Evolutionary conservation across 2,329 filamentous ascomycete genomes (phyloP), one percentile per base, ranked within the genome.

Genomic region (Scedosporium apiospermum): DNA sequence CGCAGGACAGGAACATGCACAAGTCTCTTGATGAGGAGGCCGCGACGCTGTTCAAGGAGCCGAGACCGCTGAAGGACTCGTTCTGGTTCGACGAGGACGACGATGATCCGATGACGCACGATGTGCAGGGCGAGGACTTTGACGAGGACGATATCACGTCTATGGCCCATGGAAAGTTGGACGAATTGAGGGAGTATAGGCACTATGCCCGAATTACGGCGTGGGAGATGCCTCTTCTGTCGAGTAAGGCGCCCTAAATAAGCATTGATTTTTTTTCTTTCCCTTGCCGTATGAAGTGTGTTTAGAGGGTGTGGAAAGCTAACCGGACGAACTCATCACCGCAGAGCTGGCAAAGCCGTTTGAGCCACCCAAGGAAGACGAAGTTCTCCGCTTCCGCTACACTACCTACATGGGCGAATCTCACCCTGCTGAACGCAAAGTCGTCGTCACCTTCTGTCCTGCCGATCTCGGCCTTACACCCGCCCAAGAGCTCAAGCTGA

Each of bases 321-420:
- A 23, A 55, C 60, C 16, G 5, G 7, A 18, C 6, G 51, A 14
- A 16, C 21, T 5, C 18, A 4, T 6, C 62, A 38, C 18, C 46
- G 59, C 71, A 96, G 91, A 93, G 72, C 83, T 95, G 65, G 88
- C 90, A 62, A 90, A 90, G 75, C 88, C 90, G 18, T 98, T 96
- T 73, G 77, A 82, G 65, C 84, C 87, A 2, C 91, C 93, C 1
- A 81, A 83, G 14, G 74, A 80, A 34, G 75, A 85, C 57, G 82
- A 90, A 68, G 86, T 91, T 57, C 85, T 99, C 63, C 89, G 93
- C 69, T 99, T 97, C 86, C 88, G 95, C 70, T 97, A 96, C 80
- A 99, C 95, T 16, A 93, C 89, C 44, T 98, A 98, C 77, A 88
- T 99, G 83, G 93, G 93, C 69, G 95, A 98, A 76, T 80, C 84